phyloP scores from a whole-genome alignment of 345 rosid species.

The Moricandia arvensis region DNA sequence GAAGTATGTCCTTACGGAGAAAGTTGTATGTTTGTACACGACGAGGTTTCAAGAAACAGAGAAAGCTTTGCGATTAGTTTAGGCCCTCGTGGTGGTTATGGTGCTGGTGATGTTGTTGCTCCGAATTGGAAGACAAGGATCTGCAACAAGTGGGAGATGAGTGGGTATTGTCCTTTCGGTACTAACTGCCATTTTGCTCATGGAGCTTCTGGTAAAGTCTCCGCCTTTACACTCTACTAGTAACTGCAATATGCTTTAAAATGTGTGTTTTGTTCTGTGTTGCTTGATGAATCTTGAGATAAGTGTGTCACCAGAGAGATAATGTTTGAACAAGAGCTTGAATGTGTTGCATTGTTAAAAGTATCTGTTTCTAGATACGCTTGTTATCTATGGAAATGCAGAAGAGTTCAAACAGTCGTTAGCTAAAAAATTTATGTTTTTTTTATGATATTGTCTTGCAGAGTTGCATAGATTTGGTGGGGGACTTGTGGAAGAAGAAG shows the following conservation, averaged over 20 bases:
- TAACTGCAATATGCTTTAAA: background rate
- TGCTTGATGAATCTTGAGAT: slow-evolving; percentile 8
- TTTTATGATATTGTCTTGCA: slow-evolving; percentile 29
- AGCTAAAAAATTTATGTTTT: slow-evolving; percentile 1
- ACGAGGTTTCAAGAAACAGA: slow-evolving; percentile 74
- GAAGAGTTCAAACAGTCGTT: background rate
- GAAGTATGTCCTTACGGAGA: slow-evolving; percentile 94
- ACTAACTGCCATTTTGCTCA: slow-evolving; percentile 87
- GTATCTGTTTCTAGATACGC: background rate
- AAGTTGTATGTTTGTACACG: slow-evolving; percentile 71
- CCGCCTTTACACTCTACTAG: background rate
- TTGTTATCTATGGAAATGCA: slow-evolving; percentile 5
- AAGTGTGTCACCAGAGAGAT: slow-evolving; percentile 1
- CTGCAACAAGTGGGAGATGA: slow-evolving; percentile 84
- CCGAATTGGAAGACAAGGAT: slow-evolving; percentile 65
- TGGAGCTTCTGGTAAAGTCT: slow-evolving; percentile 64
- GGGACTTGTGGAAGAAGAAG: slow-evolving; percentile 50
- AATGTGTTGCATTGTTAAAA: background rate
- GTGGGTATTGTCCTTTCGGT: slow-evolving; percentile 84
- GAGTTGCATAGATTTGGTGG: slow-evolving; percentile 86
- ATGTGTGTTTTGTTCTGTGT: background rate
- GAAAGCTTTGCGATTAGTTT: slow-evolving; percentile 84
- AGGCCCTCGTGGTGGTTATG: slow-evolving; percentile 64
- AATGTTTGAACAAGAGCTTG: background rate
- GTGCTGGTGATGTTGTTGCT: slow-evolving; percentile 25